These are phyloP conservation scores for Exobasidium rhododendri DNA, from an alignment of 1,284 basidiomycete species.

Conservation along the genomic window DNA sequence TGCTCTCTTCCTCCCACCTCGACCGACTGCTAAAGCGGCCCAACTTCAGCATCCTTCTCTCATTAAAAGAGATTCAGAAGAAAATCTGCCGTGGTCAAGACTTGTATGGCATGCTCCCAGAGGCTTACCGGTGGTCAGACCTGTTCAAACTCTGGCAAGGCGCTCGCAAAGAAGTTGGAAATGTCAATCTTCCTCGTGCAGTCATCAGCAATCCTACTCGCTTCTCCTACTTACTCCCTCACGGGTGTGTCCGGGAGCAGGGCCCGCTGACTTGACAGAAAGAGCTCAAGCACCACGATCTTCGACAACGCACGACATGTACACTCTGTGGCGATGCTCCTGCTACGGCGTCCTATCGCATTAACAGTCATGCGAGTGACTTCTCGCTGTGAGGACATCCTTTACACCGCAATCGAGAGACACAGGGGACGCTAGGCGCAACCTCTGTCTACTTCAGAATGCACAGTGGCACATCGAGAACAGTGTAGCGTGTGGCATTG, in stretches of 20 bases:
- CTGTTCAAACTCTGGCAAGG: conserved; percentile 23
- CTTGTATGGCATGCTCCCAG: conserved; percentile 63
- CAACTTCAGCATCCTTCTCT: conserved; percentile 57
- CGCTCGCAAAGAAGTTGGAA: conserved; percentile 56
- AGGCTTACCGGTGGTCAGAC: conserved; percentile 61
- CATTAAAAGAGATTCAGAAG: conserved; percentile 62
- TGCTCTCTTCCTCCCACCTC: conserved; percentile 66
- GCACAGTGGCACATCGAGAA: too few relatives aligned
- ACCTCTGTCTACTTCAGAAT: too few relatives aligned
- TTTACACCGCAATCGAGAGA: too few relatives aligned
- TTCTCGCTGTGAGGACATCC: too few relatives aligned
- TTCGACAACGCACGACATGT: too few relatives aligned
- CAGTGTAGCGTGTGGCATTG: too few relatives aligned
- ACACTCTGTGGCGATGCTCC: too few relatives aligned
- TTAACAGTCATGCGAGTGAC: too few relatives aligned
- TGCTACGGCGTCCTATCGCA: too few relatives aligned
- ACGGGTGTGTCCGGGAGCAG: conserved; percentile 58
- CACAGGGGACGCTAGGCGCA: too few relatives aligned
- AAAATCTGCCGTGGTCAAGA: conserved; percentile 66
- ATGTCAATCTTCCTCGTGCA: conserved; percentile 62
- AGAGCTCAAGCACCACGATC: too few relatives aligned
- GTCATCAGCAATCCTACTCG: conserved; percentile 61
- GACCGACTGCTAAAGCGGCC: conserved; percentile 64
- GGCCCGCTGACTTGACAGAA: too few relatives aligned
- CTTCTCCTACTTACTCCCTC: conserved; percentile 64